phyloP scores from a whole-genome alignment of 2,329 filamentous ascomycete species.

The Westerdykella ornata region DNA sequence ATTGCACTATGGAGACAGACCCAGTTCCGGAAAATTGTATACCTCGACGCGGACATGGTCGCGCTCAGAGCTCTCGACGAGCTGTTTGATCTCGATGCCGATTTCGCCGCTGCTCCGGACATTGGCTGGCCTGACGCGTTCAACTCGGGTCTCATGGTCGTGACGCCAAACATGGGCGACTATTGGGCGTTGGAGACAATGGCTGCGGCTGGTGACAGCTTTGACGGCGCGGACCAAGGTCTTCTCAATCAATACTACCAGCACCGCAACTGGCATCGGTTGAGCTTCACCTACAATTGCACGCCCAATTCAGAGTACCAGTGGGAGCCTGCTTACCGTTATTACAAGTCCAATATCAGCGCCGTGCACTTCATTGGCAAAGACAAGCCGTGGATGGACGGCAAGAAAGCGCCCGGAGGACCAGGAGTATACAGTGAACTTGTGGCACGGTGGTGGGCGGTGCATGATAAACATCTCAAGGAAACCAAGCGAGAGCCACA shows the following conservation, averaged over 20 bases:
- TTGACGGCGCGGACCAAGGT: slow-evolving; percentile 95
- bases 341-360: slow-evolving; percentile 84
- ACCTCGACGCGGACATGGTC: slow-evolving; percentile 91
- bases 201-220: slow-evolving; percentile 81
- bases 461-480: slow-evolving; percentile 82
- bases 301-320: slow-evolving; percentile 96
- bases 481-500: neutral
- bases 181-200: slow-evolving; percentile 79
- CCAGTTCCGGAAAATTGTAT: slow-evolving; percentile 87
- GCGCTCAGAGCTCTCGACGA: slow-evolving; percentile 86
- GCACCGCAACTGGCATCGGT: slow-evolving; percentile 65
- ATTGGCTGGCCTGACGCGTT: slow-evolving; percentile 98
- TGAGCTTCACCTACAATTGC: slow-evolving; percentile 95
- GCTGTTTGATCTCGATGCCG: slow-evolving; percentile 62
- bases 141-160: slow-evolving; percentile 95
- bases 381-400: slow-evolving; percentile 72
- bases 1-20: slow-evolving; percentile 88
- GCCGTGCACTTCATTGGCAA: slow-evolving; percentile 92
- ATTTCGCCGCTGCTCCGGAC: slow-evolving; percentile 74
- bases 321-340: slow-evolving; percentile 88
- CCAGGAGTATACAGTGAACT: slow-evolving; percentile 72
- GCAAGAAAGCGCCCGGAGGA: slow-evolving; percentile 42
- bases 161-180: slow-evolving; percentile 78
- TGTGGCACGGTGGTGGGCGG: slow-evolving; percentile 83
- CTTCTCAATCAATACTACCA: slow-evolving; percentile 92